Percentiles rank a stretch among this genome's conserved stretches.
These are phyloP conservation scores for Citrus mangshanensis DNA, from an alignment of 345 rosid species.

Conservation along the genomic window DNA sequence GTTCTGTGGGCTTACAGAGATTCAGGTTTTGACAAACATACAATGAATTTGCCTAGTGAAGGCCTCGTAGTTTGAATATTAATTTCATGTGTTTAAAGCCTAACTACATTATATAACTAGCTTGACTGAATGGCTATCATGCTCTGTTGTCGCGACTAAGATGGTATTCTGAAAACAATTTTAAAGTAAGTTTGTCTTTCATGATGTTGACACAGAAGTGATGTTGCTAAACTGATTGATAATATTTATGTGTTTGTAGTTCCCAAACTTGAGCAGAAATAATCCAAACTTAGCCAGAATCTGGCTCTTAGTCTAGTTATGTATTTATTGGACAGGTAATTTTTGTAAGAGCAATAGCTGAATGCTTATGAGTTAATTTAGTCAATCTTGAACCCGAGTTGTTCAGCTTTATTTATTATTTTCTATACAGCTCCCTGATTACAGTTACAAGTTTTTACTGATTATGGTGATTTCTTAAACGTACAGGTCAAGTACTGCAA, in stretches of 20 bases:
- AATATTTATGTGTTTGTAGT: neutral
- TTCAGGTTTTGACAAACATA: too few species aligned
- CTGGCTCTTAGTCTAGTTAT: too few species aligned
- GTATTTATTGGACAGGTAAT: neutral
- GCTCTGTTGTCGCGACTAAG: neutral
- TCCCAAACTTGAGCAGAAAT: neutral
- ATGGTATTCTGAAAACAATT: neutral
- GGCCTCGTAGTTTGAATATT: neutral
- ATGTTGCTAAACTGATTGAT: neutral
- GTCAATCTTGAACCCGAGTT: slow-evolving; percentile 3
- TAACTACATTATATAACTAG: neutral
- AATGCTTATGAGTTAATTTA: slow-evolving; percentile 12
- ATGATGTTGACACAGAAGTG: neutral
- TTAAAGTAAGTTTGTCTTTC: neutral
- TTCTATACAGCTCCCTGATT: neutral
- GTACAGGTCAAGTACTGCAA: slow-evolving; percentile 20
- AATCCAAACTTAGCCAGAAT: too few species aligned
- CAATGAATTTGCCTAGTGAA: neutral
- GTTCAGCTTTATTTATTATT: neutral
- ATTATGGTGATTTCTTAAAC: neutral
- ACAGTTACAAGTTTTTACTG: neutral
- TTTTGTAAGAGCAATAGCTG: neutral
- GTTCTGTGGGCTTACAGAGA: too few species aligned
- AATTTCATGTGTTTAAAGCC: neutral
- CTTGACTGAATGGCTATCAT: too few species aligned